These are phyloP conservation scores for Tirmania nivea DNA, from an alignment of 495 filamentous ascomycete genomes.

Conservation along the genomic window DNA sequence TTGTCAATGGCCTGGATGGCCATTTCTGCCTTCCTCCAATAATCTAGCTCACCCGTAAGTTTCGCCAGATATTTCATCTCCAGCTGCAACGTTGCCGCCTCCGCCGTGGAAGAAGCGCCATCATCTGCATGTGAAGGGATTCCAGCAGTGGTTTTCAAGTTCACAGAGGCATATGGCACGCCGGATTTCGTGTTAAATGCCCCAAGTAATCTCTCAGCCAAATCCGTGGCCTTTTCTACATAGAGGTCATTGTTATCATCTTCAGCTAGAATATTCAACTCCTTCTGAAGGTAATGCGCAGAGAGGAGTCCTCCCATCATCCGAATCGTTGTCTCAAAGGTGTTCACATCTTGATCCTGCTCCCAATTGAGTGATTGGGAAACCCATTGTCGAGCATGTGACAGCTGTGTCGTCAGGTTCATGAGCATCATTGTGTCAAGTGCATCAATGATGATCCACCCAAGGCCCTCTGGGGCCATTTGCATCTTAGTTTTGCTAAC, in stretches of 20 bases:
- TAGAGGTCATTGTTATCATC: constrained; percentile 78
- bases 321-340: constrained; percentile 94
- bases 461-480: constrained; percentile 65
- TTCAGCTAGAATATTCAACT: constrained; percentile 24
- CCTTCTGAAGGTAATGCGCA: constrained; percentile 65
- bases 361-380: constrained; percentile 61
- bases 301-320: constrained; percentile 92
- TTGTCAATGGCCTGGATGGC: constrained; percentile 78
- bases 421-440: constrained; percentile 95
- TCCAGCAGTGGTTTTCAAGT: constrained; percentile 51
- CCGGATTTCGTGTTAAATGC: constrained; percentile 76
- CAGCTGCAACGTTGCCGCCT: constrained; percentile 76
- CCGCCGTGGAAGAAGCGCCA: constrained; percentile 85
- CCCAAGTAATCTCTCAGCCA: constrained; percentile 66
- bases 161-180: constrained; percentile 76
- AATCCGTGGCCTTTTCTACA: constrained; percentile 81
- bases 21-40: constrained; percentile 76
- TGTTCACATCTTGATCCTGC: constrained; percentile 86
- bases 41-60: constrained; percentile 74
- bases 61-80: constrained; percentile 97
- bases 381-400: constrained; percentile 78
- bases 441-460: constrained; percentile 96
- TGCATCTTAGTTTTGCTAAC: constrained; percentile 54
- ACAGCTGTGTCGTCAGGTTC: constrained; percentile 76
- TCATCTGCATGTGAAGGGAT: constrained; percentile 58